Evolutionary conservation across 2,329 filamentous ascomycete species (phyloP).

Genomic region (Aspergillus sp.): DNA sequence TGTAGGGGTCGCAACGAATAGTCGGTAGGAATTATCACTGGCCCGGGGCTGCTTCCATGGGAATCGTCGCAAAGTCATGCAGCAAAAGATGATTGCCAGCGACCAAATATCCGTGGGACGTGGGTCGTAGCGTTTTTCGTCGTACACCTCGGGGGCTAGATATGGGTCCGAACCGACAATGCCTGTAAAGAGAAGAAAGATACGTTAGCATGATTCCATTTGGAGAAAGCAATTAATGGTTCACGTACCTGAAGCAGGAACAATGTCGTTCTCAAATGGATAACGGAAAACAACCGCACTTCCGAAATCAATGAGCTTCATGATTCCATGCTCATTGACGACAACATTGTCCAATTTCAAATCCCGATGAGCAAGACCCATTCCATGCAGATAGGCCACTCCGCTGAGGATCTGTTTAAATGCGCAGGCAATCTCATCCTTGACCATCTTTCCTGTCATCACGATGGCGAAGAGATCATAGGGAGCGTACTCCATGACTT

Average conservation of each 20-base stretch:
- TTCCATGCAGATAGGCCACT: constrained; percentile 88
- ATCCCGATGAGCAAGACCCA: constrained; percentile 92
- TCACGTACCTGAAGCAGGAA: constrained; percentile 70
- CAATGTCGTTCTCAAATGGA: constrained; percentile 87
- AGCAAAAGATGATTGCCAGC: constrained; percentile 96
- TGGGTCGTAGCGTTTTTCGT: constrained; percentile 87
- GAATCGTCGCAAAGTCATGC: constrained; percentile 92
- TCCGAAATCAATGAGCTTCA: constrained; percentile 99
- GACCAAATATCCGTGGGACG: constrained; percentile 97
- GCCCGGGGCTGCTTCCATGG: constrained; percentile 94
- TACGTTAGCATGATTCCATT: background rate
- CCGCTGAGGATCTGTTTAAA: constrained; percentile 94
- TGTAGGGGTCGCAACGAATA: constrained; percentile 83
- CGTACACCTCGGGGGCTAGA: constrained; percentile 93
- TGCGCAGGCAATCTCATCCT: constrained; percentile 83
- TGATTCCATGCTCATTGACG: constrained; percentile 90
- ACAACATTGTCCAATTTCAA: constrained; percentile 97
- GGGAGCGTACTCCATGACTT: constrained; percentile 98
- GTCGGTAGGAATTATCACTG: constrained; percentile 89
- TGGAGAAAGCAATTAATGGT: background rate
- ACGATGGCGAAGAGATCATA: constrained; percentile 96
- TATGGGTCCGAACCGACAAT: constrained; percentile 91
- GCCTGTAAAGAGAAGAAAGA: constrained; percentile 41
- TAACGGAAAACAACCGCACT: constrained; percentile 96
- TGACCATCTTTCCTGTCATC: constrained; percentile 96